Evolutionary conservation across 148 eudicot genomes (phyloP).

Genomic region (Fagopyrum homotropicum): DNA sequence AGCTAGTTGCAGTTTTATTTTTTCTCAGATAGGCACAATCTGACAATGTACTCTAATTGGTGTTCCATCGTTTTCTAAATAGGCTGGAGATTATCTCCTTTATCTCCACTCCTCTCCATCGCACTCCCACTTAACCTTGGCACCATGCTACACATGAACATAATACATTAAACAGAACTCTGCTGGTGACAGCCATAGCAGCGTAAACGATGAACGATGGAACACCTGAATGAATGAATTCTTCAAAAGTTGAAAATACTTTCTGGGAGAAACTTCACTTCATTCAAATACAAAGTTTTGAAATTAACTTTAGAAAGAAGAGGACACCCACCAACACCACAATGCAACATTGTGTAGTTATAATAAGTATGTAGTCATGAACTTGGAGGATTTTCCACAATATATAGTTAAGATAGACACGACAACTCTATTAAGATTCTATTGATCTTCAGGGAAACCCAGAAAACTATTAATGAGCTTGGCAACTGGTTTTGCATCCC

Average conservation of each 20-base stretch:
- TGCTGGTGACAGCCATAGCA: background rate
- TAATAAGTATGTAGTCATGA: background rate
- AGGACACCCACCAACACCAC: background rate
- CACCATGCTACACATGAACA: background rate
- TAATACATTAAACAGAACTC: background rate
- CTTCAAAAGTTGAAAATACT: background rate
- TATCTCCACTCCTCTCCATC: background rate
- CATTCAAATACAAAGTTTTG: background rate
- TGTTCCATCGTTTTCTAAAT: background rate
- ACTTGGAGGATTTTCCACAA: background rate
- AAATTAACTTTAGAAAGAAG: background rate
- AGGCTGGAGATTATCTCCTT: background rate
- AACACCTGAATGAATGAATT: background rate
- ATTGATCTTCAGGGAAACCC: constrained; percentile 51
- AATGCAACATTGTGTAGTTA: background rate
- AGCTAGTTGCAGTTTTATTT: background rate
- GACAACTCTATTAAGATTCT: background rate
- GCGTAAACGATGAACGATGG: background rate
- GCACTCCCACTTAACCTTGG: background rate
- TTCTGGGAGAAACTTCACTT: background rate
- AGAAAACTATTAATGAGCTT: constrained; percentile 57
- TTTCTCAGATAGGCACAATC: background rate
- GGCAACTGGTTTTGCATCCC: constrained; percentile 83
- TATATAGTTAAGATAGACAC: background rate
- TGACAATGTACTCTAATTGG: background rate